Evolutionary conservation across 2,329 filamentous ascomycete genomes (phyloP), one percentile per base, ranked within the genome.

Genomic region (Ceratocystis smalleyi): DNA sequence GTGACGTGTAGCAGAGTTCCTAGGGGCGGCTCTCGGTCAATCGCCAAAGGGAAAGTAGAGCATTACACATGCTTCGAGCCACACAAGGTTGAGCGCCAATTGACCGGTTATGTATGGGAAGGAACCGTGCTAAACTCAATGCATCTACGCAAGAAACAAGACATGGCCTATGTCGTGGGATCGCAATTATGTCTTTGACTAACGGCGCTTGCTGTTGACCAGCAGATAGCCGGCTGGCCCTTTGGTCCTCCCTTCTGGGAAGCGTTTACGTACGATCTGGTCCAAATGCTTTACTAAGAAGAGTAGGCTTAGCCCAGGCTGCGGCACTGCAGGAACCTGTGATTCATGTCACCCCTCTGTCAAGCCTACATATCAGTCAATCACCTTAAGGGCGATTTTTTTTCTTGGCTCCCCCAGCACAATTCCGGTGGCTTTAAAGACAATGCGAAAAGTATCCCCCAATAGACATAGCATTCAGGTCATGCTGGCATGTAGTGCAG

Each of bases 1-100:
- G 27, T 32, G 54, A 35, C 54, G n/a, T 57, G 27, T 6, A 35
- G 54, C 54, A 57, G 54, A 57, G 54, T 57, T 57, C 54, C 54
- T 32, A 30, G 54, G 17, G 54, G 27, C 8, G 54, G 54, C 32
- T 57, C 54, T 24, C 22, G 17, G 27, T 35, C 24, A 8, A 35
- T 35, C 27, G 24, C 54, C 32, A 1, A 22, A 32, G 27, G 54
- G 54, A 30, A 7, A 57, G 54, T 27, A 27, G 3, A 51, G 5
- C 45, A 47, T 15, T 47, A 27, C 47, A 24, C 22, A n/a, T 10
- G 47, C 15, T 24, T 12, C 17, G 5, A n/a, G 22, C 19, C 22
- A 51, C 22, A 51, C 47, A 24, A 24, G 47, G 19, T 51, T 51
- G 47, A 51, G 19, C 19, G 19, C 19, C 12, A 27, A 22, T 27